phyloP scores from a whole-genome alignment of 1,284 basidiomycete species.

The Trametes sp. region DNA sequence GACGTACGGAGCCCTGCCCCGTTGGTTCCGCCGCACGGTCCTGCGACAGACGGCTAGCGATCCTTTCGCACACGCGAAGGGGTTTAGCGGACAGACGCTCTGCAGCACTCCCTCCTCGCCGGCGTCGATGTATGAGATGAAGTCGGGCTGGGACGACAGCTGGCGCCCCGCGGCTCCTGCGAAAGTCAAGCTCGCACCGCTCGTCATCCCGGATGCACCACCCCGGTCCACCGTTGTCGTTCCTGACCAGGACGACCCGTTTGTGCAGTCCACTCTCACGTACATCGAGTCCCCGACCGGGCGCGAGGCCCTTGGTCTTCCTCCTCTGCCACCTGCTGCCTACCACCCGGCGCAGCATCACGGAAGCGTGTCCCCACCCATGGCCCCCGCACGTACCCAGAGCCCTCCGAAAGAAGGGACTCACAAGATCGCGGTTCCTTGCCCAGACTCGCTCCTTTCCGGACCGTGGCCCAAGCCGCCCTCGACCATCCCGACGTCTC shows the following conservation, averaged over 20 bases:
- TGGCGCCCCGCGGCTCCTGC: conserved; percentile 45
- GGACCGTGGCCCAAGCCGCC: conserved; percentile 44
- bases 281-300: conserved; percentile 52
- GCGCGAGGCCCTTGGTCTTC: conserved; percentile 35
- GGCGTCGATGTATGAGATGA: conserved; percentile 43
- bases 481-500: conserved; percentile 32
- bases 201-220: conserved; percentile 34
- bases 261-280: conserved; percentile 55
- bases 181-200: conserved; percentile 32
- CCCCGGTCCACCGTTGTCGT: conserved; percentile 39
- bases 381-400: conserved; percentile 23
- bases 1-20: conserved; percentile 35
- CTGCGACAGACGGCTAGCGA: conserved; percentile 37
- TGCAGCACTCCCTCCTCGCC: conserved; percentile 33
- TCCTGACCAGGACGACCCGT: conserved; percentile 49
- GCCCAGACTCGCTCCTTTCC: conserved; percentile 38
- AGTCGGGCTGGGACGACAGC: conserved; percentile 63
- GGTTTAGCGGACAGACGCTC: conserved; percentile 18
- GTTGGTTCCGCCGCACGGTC: conserved; percentile 33
- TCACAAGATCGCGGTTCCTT: background rate
- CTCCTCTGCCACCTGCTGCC: conserved; percentile 21
- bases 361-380: conserved; percentile 5
- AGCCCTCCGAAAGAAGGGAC: conserved; percentile 10
- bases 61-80: conserved; percentile 31
- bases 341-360: conserved; percentile 6